Evolutionary conservation across 1,139 yeast genomes (phyloP), one percentile per base, ranked within the genome.

Genomic region (Eremothecium sinecaudum): DNA sequence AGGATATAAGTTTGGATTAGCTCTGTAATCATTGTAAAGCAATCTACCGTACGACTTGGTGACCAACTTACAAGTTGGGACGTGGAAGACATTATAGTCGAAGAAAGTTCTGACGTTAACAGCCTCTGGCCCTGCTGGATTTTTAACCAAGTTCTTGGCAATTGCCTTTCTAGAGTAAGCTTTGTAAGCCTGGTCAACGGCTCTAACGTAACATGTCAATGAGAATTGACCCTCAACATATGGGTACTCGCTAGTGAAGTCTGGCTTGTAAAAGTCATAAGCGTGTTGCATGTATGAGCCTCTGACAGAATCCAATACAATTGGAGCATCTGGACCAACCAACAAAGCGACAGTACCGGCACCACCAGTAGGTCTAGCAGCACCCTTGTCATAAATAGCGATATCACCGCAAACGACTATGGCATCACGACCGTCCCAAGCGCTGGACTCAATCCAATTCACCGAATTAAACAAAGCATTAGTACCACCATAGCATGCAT

Each of bases 341-440:
- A n/a, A 75, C 58, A 92, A 55, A 33, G 99, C 99, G 41, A 90
- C 93, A 36, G 94, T 74, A 56, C 99, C 99, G 40, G 94, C 97
- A 65, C 99, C 99, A 60, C 99, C 99, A 40, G 98, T 90, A 53
- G 99, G 98, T 69, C 99, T 79, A 38, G 99, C 99, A 33, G 93
- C 80, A 59, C 98, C 98, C 66, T 87, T 75, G 51, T 90, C 86
- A 64, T 92, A 92, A 51, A 92, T 80, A 57, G 98, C 98, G 60
- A 92, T 90, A 63, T 92, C 99, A 62, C 96, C 97, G 56, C 92
- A 79, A 26, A 87, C 95, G 38, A 87, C 99, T 53, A 90, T 75
- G 41, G 98, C 98, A 56, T 90, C 87, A 63, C 98, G 77, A 45
- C 99, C 99, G 58, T 92, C 98, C 98, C 98, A 92, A 31, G 90